A percentile compares a stretch with the other conserved stretches of the same genome.
Conservation (phyloP, 345 rosid species). For the Boechera retrofracta region DNA sequence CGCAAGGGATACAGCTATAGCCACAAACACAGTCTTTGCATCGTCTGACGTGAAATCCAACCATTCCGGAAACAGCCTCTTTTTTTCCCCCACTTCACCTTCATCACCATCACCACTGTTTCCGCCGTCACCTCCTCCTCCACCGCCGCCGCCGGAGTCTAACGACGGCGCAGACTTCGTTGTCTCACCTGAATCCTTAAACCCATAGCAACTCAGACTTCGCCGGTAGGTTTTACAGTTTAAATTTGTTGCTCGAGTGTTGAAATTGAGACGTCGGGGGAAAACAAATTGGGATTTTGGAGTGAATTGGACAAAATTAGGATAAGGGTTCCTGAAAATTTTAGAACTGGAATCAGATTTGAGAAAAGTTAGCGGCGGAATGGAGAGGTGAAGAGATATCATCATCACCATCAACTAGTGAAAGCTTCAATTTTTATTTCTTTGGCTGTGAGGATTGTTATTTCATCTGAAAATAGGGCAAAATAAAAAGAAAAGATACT, state of each 20-base stretch:
- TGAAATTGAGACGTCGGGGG: conserved; percentile 14
- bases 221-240: conserved; percentile 29
- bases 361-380: conserved; percentile 39
- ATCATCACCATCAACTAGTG: conserved; percentile 40
- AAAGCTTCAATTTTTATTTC: neutral
- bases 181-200: conserved; percentile 63
- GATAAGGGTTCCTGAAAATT: conserved; percentile 32
- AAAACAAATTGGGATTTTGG: conserved; percentile 11
- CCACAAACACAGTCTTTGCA: conserved; percentile 79
- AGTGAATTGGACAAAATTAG: neutral
- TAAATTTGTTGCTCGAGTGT: neutral
- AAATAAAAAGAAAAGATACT: conserved; percentile 1
- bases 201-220: conserved; percentile 45
- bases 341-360: conserved; percentile 39
- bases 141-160: conserved; percentile 44
- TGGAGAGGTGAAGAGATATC: conserved; percentile 47
- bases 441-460: neutral
- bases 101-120: conserved; percentile 62
- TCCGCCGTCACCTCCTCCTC: conserved; percentile 52
- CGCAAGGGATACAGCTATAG: conserved; percentile 74
- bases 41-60: conserved; percentile 71
- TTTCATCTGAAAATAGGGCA: neutral
- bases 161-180: conserved; percentile 47
- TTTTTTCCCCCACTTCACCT: conserved; percentile 50
- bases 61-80: conserved; percentile 83